Evolutionary conservation across 306 rosid species (phyloP), one percentile per base, ranked within the genome.

Genomic region (barrel medic (Medicago truncatula)): DNA sequence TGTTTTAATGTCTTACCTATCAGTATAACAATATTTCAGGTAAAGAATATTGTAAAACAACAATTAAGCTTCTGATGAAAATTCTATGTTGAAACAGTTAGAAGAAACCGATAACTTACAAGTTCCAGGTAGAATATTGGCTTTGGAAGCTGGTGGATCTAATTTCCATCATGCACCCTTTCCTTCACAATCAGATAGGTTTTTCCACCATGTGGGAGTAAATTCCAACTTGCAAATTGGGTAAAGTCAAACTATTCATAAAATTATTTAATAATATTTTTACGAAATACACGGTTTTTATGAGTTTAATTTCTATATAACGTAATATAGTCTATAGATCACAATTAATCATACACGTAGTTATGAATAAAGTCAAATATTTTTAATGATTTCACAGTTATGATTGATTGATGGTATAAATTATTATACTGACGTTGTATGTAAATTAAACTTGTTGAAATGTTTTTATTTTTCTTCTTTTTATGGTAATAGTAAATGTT

Each of bases 171-270:
- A 56, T 73, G 62, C 57, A 58, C 76, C 75, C 8, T 81, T 78
- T 77, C 36, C 36, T 72, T 76, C 83, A 46, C 91, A 85, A 66
- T 66, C 94, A 17, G 84, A 86, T 8, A 80, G 77, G 18, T 82
- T 87, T 71, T 85, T 87, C 44, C 93, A 86, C 16, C 85, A 87
- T 63, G 59, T 82, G 76, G 85, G 83, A 72, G 78, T 75, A 63
- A 86, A 82, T 80, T 74, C 90, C 66, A 79, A 50, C 41, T 76
- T 86, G 82, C 98, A 93, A 82, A 83, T 82, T 53, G 92, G 98
- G 98, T 91, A 88, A 50, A 16, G 1, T 70, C 31, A 6, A n/a
- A 6, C 5, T 31, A 2, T 23, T 41, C 11, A 40, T 52, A 57
- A 21, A 25, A 57, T 14, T 49, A 50, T 18, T 39, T 9, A 4